A percentile compares a stretch with the other conserved stretches of the same genome.
phyloP scores from a whole-genome alignment of 78 protist genomes.

The Corallochytrium limacisporum region DNA sequence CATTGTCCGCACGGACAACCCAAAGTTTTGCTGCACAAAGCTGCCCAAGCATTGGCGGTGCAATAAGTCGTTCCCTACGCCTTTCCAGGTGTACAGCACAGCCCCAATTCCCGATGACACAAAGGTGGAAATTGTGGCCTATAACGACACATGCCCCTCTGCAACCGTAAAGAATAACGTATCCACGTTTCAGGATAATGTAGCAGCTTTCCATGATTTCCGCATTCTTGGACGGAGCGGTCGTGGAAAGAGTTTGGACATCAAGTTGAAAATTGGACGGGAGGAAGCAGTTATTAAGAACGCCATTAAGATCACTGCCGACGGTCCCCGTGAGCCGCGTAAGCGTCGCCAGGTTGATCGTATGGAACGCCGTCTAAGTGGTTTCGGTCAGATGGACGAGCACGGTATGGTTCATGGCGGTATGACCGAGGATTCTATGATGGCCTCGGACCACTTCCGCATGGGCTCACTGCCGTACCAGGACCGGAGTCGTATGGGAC shows the following conservation, averaged over 20 bases:
- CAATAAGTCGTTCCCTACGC: slow-evolving; percentile 6
- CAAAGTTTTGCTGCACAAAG: too few species aligned
- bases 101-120: neutral
- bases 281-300: neutral
- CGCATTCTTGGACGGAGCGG: slow-evolving; percentile 8
- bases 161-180: neutral
- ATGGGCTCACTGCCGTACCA: too few species aligned
- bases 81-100: neutral
- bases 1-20: too few species aligned
- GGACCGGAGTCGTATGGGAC: too few species aligned
- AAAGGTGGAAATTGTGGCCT: neutral
- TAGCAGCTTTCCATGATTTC: neutral
- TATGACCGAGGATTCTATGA: too few species aligned
- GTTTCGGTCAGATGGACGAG: too few species aligned
- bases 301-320: slow-evolving; percentile 5
- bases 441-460: too few species aligned
- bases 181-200: neutral
- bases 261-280: too few species aligned
- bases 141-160: neutral
- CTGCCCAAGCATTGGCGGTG: slow-evolving; percentile 10
- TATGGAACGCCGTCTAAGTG: too few species aligned
- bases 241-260: slow-evolving; percentile 18
- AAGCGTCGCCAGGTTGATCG: neutral
- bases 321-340: slow-evolving; percentile 7
- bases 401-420: too few species aligned